Evolutionary conservation across 129 eudicot genomes (phyloP).

Genomic region (Calendula officinalis): DNA sequence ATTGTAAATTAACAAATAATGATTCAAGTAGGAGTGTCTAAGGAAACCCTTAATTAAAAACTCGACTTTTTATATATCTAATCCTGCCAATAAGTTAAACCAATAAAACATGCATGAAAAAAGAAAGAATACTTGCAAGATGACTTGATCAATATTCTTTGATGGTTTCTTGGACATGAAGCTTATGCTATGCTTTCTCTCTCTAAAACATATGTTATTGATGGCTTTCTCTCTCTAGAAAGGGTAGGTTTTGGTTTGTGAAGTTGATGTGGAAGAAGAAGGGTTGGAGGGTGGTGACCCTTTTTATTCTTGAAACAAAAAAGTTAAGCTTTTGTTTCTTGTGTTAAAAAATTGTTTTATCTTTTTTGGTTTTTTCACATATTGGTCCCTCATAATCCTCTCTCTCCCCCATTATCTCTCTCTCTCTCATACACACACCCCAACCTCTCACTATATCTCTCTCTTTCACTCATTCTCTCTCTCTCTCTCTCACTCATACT

Average conservation of each 20-base stretch:
- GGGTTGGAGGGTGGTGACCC: conserved; percentile 36
- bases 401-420: conserved; percentile 3
- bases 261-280: conserved; percentile 28
- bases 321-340: conserved; percentile 29
- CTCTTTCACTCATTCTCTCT: conserved; percentile 6
- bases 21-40: conserved; percentile 1
- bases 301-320: conserved; percentile 47
- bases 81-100: conserved; percentile 2
- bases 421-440: neutral
- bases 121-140: conserved; percentile 16
- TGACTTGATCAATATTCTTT: conserved; percentile 32
- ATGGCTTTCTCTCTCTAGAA: conserved; percentile 23
- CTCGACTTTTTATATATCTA: conserved; percentile 1
- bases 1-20: neutral
- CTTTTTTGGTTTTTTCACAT: conserved; percentile 42
- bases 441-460: conserved; percentile 9
- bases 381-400: conserved; percentile 38
- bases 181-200: conserved; percentile 18
- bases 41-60: conserved; percentile 16
- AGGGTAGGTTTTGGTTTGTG: conserved; percentile 36
- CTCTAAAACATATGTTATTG: conserved; percentile 26
- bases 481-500: neutral
- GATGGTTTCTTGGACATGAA: conserved; percentile 7
- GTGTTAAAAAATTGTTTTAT: conserved; percentile 34
- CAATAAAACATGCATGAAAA: conserved; percentile 12